Evolutionary conservation across 2,329 filamentous ascomycete species (phyloP).

Genomic region (Ophiocordyceps camponoti-saundersi): DNA sequence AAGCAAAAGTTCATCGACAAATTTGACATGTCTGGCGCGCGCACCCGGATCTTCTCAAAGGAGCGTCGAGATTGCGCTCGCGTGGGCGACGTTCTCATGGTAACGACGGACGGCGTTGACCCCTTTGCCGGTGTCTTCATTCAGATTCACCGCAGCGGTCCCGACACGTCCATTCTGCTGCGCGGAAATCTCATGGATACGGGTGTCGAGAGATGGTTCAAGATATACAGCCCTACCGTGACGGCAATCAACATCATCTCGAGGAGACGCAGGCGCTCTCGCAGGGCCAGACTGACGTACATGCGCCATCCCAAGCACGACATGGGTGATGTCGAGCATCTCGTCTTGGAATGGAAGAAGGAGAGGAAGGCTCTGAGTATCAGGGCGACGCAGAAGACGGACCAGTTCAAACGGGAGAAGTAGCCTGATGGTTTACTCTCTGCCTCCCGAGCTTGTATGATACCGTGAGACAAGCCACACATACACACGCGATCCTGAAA

Average conservation of each 20-base stretch:
- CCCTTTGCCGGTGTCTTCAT: constrained; percentile 82
- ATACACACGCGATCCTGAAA: not conserved
- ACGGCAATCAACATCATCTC: constrained; percentile 88
- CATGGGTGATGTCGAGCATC: constrained; percentile 66
- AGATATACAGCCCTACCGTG: constrained; percentile 81
- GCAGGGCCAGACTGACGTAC: constrained; percentile 77
- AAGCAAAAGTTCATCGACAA: constrained; percentile 49
- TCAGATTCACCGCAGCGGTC: constrained; percentile 70
- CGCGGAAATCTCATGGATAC: constrained; percentile 74
- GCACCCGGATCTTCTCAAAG: constrained; percentile 64
- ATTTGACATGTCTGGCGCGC: constrained; percentile 74
- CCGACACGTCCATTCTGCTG: constrained; percentile 77
- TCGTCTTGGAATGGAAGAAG: constrained; percentile 42
- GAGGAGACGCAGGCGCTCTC: constrained; percentile 65
- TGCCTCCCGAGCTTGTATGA: constrained; percentile 10
- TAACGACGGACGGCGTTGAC: constrained; percentile 64
- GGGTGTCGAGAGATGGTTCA: constrained; percentile 94
- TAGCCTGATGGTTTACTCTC: constrained; percentile 1
- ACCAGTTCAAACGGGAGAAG: constrained; percentile 6
- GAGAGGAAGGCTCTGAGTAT: constrained; percentile 22
- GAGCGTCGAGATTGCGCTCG: constrained; percentile 63
- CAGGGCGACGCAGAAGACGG: constrained; percentile 10
- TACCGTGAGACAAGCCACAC: constrained; percentile 4
- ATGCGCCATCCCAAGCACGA: constrained; percentile 82
- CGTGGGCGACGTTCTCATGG: constrained; percentile 79